phyloP scores from a whole-genome alignment of 768 basidiomycete species.

The Lactifluus hygrophoroides region DNA sequence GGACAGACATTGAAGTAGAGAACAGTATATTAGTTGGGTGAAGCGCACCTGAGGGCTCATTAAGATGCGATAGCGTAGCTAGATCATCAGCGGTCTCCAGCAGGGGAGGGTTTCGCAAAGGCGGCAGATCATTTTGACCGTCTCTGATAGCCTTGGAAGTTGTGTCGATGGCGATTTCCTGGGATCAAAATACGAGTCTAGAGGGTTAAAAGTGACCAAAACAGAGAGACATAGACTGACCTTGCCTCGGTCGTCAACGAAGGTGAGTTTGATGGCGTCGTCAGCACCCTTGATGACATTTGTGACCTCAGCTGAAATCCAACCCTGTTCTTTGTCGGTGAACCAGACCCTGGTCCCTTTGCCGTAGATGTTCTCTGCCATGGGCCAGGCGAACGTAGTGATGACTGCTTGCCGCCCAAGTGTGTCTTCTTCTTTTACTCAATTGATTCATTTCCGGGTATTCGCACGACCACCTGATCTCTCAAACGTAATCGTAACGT shows the following conservation, averaged over 20 bases:
- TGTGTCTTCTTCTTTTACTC: too few relatives aligned
- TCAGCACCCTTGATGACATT: conserved; percentile 53
- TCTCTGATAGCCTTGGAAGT: conserved; percentile 74
- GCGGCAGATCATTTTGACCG: conserved; percentile 74
- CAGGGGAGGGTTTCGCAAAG: conserved; percentile 91
- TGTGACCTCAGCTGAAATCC: conserved; percentile 84
- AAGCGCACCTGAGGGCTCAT: conserved; percentile 85
- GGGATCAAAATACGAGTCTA: not conserved
- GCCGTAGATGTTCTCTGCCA: conserved; percentile 90
- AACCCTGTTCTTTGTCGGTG: conserved; percentile 88
- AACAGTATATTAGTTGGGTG: not conserved
- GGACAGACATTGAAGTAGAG: not conserved
- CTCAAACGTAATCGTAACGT: too few relatives aligned
- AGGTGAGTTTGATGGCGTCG: conserved; percentile 74
- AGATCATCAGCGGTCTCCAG: conserved; percentile 97
- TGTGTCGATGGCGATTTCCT: conserved; percentile 78
- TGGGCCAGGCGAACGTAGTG: conserved; percentile 28
- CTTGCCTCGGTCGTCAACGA: conserved; percentile 89
- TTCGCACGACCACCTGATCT: conserved; percentile 17
- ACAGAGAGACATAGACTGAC: conserved; percentile 33
- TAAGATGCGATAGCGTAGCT: conserved; percentile 94
- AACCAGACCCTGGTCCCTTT: conserved; percentile 90
- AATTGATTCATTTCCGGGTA: not conserved
- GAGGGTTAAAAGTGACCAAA: not conserved
- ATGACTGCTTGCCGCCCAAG: conserved; percentile 1